Base-by-base conservation (phyloP, 192 early-diverging fungal genomes). In the Thamnidium elegans region DNA sequence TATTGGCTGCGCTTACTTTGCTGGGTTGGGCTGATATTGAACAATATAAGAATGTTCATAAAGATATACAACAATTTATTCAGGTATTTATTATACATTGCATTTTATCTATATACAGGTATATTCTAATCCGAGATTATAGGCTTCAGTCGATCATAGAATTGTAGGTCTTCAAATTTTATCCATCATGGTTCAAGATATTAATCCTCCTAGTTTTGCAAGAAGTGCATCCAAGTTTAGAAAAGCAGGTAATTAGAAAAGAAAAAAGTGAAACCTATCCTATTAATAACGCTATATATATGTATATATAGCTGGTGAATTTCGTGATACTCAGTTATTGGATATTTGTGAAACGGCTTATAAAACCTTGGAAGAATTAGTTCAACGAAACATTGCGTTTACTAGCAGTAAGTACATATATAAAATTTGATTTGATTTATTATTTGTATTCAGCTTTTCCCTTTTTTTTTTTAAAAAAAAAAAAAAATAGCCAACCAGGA, bases 1-100 rank as follows among this genome's bases (percentile, higher is more conserved):
- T 92, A 7, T 84, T 89, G 67, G 77, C 86, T 3, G 48, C 84
- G 15, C 75, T 92, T 39, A 86, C 87, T 15, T 87, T 86, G 58
- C 50, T 89, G 10, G 88, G 87, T 26, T 92, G 90, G 90, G 79
- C 87, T 36, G 90, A 92, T 55, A 65, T 79, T 26, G 86, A 88
- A 20, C 81, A 86, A 63, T 92, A 90, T 56, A 74, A 74, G 17
- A 72, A 81, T 17, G 67, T 87, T 4, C 44, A 80, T 26, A 67
- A 77, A 30, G 78, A 82, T 34, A 59, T 87, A n/a, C 60, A 78
- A 32, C 78, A 84, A 34, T 87, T 85, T 50, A 75, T 87, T 19
- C 78, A 83, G 71, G 85, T 84, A 79, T 54, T 51, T 15, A 34
- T 50, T 15, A 20, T 31, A 44, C 5, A 2, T 17, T 36, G 65